Percentiles rank a stretch among this genome's conserved stretches.
Conservation (phyloP, 2,329 filamentous ascomycete species). For the Thelonectria olida region DNA sequence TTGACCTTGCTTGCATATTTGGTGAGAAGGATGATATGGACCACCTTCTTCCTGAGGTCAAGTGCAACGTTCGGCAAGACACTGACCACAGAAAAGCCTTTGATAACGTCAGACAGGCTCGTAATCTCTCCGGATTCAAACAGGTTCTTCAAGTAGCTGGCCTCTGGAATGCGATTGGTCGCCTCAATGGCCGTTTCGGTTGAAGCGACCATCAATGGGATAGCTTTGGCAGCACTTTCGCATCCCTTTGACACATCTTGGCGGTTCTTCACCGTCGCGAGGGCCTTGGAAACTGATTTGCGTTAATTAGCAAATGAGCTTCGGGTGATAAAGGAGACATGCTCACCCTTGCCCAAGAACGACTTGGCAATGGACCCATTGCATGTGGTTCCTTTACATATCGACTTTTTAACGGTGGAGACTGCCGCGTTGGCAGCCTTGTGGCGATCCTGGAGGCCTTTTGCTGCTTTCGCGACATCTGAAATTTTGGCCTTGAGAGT, state of each 20-base stretch:
- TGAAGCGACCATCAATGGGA: not conserved
- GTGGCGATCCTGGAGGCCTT: not conserved
- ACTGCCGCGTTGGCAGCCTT: not conserved
- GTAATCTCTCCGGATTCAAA: not conserved
- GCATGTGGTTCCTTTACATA: not conserved
- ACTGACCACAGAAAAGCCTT: not conserved
- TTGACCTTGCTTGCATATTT: not conserved
- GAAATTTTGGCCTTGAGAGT: not conserved
- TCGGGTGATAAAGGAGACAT: too few species aligned
- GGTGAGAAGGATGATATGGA: constrained; percentile 3
- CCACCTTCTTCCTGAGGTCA: not conserved
- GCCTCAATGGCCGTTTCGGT: too few species aligned
- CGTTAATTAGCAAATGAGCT: not conserved
- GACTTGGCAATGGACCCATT: not conserved
- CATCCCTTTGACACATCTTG: not conserved
- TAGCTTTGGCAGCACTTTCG: not conserved
- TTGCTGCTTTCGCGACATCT: not conserved
- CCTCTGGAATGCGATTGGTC: not conserved
- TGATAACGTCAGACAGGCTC: not conserved
- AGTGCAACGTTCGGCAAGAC: not conserved
- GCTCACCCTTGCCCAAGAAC: not conserved
- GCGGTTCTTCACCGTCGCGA: not conserved
- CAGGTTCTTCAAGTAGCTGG: not conserved
- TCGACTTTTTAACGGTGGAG: not conserved
- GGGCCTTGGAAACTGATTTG: not conserved